Percentiles rank a stretch among this genome's conserved stretches.
These are phyloP conservation scores for Halteria grandinella DNA, from an alignment of 73 alveolate genomes.

Conservation along the genomic window DNA sequence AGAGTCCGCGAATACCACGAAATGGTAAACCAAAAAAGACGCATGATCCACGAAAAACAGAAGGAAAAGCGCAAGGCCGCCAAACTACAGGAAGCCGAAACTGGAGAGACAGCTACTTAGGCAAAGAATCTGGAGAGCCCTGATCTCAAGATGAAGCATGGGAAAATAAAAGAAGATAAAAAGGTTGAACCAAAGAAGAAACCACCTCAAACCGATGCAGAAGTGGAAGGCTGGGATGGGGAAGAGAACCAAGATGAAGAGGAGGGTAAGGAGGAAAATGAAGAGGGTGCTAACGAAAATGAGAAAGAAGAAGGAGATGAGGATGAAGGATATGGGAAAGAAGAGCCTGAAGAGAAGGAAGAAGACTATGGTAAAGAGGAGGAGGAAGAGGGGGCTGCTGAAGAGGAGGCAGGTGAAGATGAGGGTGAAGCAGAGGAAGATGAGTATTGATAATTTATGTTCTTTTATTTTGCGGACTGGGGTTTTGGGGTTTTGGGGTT, in stretches of 20 bases:
- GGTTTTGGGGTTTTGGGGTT: no score
- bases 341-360: background rate
- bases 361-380: background rate
- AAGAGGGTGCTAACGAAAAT: no score
- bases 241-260: background rate
- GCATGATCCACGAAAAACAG: background rate
- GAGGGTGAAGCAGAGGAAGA: background rate
- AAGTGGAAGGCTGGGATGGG: background rate
- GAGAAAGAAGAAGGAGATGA: slow-evolving; percentile 11
- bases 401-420: background rate
- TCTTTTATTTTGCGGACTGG: no score
- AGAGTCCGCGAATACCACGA: slow-evolving; percentile 24
- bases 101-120: background rate
- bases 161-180: no score
- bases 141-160: no score
- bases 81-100: background rate
- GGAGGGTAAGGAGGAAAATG: no score
- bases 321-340: background rate
- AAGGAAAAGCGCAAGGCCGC: background rate
- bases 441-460: no score
- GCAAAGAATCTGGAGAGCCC: no score
- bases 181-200: slow-evolving; percentile 17
- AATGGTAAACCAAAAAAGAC: slow-evolving; percentile 11
- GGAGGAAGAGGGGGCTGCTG: slow-evolving; percentile 4
- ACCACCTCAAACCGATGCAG: background rate